Conservation (phyloP, 176 grass and related monocot genomes). For the Raddia distichophylla region DNA sequence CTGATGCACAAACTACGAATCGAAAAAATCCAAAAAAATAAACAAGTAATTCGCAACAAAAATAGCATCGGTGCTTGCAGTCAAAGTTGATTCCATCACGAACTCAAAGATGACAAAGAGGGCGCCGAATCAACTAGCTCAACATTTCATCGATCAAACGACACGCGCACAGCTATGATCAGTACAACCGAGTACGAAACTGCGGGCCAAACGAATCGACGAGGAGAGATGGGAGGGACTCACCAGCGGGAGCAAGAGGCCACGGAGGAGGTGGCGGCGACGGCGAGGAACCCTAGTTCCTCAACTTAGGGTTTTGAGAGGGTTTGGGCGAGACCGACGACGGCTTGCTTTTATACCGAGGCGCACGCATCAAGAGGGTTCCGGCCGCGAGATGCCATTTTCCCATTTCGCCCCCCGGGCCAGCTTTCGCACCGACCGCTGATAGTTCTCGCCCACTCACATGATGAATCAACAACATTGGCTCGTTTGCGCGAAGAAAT, state of each 20-base stretch:
- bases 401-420: background rate
- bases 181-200: background rate
- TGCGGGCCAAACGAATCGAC: background rate
- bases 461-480: no score
- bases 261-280: background rate
- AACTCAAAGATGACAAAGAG: background rate
- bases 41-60: background rate
- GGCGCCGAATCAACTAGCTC: background rate
- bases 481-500: background rate
- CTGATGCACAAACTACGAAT: background rate
- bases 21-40: background rate
- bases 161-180: background rate
- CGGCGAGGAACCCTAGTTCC: slow-evolving; percentile 28
- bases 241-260: background rate
- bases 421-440: no score
- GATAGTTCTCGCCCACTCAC: background rate
- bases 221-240: background rate
- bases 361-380: background rate
- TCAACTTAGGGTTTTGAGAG: slow-evolving; percentile 17
- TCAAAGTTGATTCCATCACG: background rate
- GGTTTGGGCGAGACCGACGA: slow-evolving; percentile 1
- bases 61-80: background rate
- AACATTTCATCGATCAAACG: background rate
- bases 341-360: slow-evolving; percentile 20
- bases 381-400: background rate